Conservation (phyloP, 306 rosid genomes). For the Dalbergia cultrata region DNA sequence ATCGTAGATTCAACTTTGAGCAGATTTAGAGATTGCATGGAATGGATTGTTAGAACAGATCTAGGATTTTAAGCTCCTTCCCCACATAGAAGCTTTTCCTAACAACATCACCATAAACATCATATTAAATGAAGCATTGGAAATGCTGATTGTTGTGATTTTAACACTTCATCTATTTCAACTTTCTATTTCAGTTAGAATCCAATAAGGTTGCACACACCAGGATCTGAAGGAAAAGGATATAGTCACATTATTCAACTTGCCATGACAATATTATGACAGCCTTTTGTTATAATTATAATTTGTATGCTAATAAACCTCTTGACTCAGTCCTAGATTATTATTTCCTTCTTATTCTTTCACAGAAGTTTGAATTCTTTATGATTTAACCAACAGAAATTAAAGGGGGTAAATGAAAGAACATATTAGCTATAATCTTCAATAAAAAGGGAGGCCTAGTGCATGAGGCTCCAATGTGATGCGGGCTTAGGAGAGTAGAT, state of each 20-base stretch:
- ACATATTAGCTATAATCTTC: neutral
- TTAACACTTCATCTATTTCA: neutral
- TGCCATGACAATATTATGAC: neutral
- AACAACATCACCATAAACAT: neutral
- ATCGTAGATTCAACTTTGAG: neutral
- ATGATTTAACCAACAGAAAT: neutral
- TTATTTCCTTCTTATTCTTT: neutral
- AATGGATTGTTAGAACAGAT: neutral
- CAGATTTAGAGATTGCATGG: neutral
- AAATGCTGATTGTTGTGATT: neutral
- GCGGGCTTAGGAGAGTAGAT: too few relatives aligned
- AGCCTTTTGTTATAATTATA: neutral
- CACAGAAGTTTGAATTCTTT: neutral
- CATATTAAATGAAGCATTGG: neutral
- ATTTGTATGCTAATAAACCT: neutral
- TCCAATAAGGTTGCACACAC: neutral
- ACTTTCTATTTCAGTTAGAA: neutral
- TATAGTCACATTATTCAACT: neutral
- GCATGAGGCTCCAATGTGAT: too few relatives aligned
- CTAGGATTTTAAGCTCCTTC: neutral
- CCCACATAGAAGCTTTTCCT: neutral
- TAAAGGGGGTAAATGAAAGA: neutral
- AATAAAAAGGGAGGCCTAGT: too few relatives aligned
- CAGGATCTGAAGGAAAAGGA: neutral
- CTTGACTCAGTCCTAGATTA: neutral